A percentile compares a stretch with the other conserved stretches of the same genome.
Conservation (phyloP, 306 rosid genomes). For the Medicago truncatula region DNA sequence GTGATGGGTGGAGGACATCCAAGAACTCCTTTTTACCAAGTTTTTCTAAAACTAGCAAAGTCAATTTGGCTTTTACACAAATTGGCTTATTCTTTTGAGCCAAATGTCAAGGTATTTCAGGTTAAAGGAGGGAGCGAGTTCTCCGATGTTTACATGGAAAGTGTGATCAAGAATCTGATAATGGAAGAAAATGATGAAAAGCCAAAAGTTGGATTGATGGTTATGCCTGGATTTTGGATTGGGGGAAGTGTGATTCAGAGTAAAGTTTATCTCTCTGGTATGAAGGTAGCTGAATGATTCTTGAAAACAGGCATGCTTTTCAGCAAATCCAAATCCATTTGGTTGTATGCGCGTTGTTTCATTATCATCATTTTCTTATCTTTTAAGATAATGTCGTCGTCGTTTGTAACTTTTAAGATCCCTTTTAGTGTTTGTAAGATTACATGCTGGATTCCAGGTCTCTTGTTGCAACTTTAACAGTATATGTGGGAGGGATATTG, state of each 20-base stretch:
- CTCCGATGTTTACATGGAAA: slow-evolving; percentile 95
- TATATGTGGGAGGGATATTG: slow-evolving; percentile 32
- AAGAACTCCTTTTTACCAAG: slow-evolving; percentile 96
- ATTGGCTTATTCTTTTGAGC: slow-evolving; percentile 84
- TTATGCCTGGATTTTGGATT: slow-evolving; percentile 93
- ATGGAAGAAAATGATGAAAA: slow-evolving; percentile 71
- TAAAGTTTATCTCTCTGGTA: slow-evolving; percentile 91
- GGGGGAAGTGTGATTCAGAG: slow-evolving; percentile 93
- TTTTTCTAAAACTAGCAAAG: slow-evolving; percentile 88
- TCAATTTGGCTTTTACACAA: slow-evolving; percentile 94
- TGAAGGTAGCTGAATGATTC: slow-evolving; percentile 85
- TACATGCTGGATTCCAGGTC: background rate
- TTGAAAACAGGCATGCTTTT: slow-evolving; percentile 10
- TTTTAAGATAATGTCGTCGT: slow-evolving; percentile 45
- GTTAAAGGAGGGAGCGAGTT: slow-evolving; percentile 90
- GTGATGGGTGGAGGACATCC: slow-evolving; percentile 96
- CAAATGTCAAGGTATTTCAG: slow-evolving; percentile 85
- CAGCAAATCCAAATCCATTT: slow-evolving; percentile 28
- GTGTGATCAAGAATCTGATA: slow-evolving; percentile 83
- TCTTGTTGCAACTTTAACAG: slow-evolving; percentile 31
- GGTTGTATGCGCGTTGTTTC: slow-evolving; percentile 46
- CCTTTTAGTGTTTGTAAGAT: slow-evolving; percentile 41
- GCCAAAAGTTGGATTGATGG: slow-evolving; percentile 92
- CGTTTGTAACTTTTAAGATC: slow-evolving; percentile 44
- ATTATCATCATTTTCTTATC: slow-evolving; percentile 34